Percentiles rank a stretch among this genome's conserved stretches.
Evolutionary conservation across 169 alveolate species (phyloP).

Genomic region (Toxoplasma gondii): DNA sequence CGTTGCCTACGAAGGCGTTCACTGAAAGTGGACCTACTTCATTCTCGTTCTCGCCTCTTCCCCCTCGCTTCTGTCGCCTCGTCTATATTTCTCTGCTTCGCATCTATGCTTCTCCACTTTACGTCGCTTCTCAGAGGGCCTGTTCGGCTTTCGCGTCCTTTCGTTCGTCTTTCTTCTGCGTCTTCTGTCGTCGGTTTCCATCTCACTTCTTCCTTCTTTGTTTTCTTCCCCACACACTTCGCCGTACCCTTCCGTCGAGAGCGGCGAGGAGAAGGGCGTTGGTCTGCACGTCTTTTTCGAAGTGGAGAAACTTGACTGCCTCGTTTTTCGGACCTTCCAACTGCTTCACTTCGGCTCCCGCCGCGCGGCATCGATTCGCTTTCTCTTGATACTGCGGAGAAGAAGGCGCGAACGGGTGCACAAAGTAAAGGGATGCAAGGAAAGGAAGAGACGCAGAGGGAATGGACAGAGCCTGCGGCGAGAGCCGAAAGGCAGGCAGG

Average conservation of each 20-base stretch:
- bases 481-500: background rate
- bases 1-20: no score
- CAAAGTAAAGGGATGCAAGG: background rate
- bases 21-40: no score
- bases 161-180: no score
- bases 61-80: no score
- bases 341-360: constrained; percentile 29
- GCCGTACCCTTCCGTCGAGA: background rate
- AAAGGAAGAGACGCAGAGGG: background rate
- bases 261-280: constrained; percentile 36
- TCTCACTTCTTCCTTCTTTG: background rate
- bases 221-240: background rate
- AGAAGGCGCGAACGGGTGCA: background rate
- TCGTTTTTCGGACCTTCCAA: constrained; percentile 38
- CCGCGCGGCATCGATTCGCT: constrained; percentile 17
- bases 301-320: constrained; percentile 1
- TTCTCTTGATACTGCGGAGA: constrained; percentile 24
- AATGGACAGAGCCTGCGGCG: background rate
- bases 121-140: no score
- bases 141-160: no score
- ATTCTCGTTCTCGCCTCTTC: no score
- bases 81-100: no score
- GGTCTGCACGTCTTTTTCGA: background rate
- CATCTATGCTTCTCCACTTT: no score
- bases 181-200: background rate